phyloP scores from a whole-genome alignment of 2,329 filamentous ascomycete genomes.

The Coniella vitis region DNA sequence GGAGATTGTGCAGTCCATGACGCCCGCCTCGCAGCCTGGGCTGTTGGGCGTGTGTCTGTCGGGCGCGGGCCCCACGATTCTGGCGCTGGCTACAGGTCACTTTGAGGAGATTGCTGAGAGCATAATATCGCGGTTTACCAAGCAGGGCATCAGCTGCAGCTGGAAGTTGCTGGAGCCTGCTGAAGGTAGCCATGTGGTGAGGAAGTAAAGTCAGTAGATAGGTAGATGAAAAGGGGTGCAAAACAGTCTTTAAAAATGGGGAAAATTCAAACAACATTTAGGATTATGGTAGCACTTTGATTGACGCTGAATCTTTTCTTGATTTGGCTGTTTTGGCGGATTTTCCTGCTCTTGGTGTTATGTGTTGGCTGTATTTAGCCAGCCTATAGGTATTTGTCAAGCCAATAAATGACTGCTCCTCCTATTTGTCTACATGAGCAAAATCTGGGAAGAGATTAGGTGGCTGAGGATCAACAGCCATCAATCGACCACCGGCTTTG shows the following conservation, averaged over 20 bases:
- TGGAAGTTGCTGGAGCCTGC: constrained; percentile 89
- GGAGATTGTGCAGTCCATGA: constrained; percentile 87
- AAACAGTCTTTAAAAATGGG: too few species aligned
- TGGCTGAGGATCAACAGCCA: not conserved
- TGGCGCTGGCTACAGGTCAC: constrained; percentile 84
- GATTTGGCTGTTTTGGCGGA: too few species aligned
- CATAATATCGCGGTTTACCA: constrained; percentile 68
- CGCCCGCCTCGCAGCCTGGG: constrained; percentile 76
- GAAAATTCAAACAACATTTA: too few species aligned
- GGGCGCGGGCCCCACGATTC: constrained; percentile 88
- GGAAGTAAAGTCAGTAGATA: constrained; percentile 20
- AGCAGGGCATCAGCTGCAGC: constrained; percentile 67
- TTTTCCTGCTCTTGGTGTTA: too few species aligned
- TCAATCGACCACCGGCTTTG: too few species aligned
- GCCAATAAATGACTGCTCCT: too few species aligned
- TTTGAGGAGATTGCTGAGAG: constrained; percentile 79
- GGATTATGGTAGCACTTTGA: too few species aligned
- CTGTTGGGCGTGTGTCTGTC: constrained; percentile 92
- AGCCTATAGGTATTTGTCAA: too few species aligned
- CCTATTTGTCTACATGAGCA: not conserved
- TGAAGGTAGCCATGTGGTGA: constrained; percentile 53
- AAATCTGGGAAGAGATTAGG: too few species aligned
- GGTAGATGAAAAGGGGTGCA: too few species aligned
- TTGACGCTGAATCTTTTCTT: too few species aligned
- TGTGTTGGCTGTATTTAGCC: too few species aligned